Base-by-base conservation (phyloP, 2,329 filamentous ascomycete genomes). In the Ophiostoma piceae region DNA sequence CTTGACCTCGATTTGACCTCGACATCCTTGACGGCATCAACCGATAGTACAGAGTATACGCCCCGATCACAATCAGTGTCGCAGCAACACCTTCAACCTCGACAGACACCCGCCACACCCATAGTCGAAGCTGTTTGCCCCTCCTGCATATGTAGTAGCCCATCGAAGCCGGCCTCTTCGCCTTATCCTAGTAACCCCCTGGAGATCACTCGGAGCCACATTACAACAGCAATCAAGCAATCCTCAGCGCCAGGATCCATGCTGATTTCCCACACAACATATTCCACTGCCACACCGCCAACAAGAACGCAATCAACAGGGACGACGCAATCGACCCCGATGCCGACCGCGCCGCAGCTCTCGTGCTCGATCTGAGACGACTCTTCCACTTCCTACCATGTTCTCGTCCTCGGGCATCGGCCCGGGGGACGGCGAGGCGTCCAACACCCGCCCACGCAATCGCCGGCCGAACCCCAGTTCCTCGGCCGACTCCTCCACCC, bases 381-480 rank as follows among this genome's bases (percentile, higher is more conserved):
- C 62, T 22, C 51, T 7, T 65, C 6, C 6, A 11, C 29, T 7
- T 35, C n/a, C 16, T 39, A 37, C 29, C 60, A 43, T 81, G 76
- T 79, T 72, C 69, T 72, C 82, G 70, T 82, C 84, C 69, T 84
- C 84, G 60, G 79, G 80, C 66, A 76, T 82, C 69, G 78, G 79
- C 68, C 78, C 82, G 60, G 76, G 80, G 73, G 80, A 82, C 73
- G 76, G 80, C 72, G 79, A 80, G 70, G 75, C 80, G 35, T 74
- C 75, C 70, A 77, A 79, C 35, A 74, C 82, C 69, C 83, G 84
- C 35, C 82, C 84, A 69, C 84, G 85, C 71, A 85, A 84, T 73
- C 82, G 84, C 69, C 83, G 82, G 66, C 78, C 79, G 41, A 77
- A 71, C 51, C 66, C 62, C 19, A 22, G n/a, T 39, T 9, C 62